Evolutionary conservation across 2,329 filamentous ascomycete genomes (phyloP), one percentile per base, ranked within the genome.

Genomic region (Didymella pomorum): DNA sequence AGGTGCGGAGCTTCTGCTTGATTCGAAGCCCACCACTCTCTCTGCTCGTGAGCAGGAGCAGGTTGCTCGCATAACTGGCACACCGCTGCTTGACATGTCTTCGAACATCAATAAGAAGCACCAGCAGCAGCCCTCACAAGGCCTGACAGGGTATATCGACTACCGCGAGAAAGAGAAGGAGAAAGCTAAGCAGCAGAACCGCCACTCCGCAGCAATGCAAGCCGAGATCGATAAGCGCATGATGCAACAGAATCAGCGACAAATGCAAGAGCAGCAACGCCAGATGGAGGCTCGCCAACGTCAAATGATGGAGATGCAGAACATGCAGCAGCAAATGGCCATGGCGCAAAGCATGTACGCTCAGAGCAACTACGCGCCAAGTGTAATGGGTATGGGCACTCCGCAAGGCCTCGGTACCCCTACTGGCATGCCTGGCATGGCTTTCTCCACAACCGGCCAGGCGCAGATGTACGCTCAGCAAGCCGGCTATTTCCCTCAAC

Each of bases 41-140:
- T 93, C 91, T 20, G 93, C 93, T 18, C 87, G 90, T 16, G 93
- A 97, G 76, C 93, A 96, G 74, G 92, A 96, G 77, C 89, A 96
- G 66, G 85, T 96, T n/a, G 91, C 93, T 10, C 87, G 90, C 35
- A 83, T 92, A 66, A 96, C 92, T 0, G 90, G 91, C 1, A 88
- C 87, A 0, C 90, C 93, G 0, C 80, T 96, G 48, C 85, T 96
- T 67, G 87, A 85, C 58, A 80, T 96, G 72, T 84, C 84, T 4
- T 75, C 73, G 35, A 77, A 73, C 35, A 84, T 84, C 48, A 57
- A 70, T 6, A 84, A 83, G 52, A 67, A 75, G 35, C 37, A 64
- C 14, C 68, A 75, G 46, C 66, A 68, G 59, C 77, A 79, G 42
- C 80, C 80, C 52, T 78, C 82, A 10, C 73, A 83, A 29, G 85